phyloP scores from a whole-genome alignment of 345 rosid genomes.

The Populus nigra region DNA sequence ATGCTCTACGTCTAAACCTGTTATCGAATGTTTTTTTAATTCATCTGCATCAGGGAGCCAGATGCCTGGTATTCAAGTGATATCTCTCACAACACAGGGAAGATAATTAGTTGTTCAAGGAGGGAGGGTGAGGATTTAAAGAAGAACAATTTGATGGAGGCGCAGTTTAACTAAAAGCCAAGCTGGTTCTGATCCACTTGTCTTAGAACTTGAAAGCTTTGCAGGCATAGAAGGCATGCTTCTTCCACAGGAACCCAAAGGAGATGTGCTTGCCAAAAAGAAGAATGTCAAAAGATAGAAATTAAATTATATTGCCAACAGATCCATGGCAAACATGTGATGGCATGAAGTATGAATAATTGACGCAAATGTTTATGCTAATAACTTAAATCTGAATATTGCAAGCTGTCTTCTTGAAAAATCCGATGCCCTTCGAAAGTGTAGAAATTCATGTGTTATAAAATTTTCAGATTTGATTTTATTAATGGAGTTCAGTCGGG shows the following conservation, averaged over 20 bases:
- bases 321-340: neutral
- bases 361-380: neutral
- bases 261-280: neutral
- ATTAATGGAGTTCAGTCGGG: neutral
- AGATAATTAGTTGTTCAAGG: neutral
- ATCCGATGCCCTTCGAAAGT: neutral
- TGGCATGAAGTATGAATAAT: neutral
- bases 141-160: neutral
- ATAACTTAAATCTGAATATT: neutral
- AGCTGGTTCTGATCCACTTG: neutral
- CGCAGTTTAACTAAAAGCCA: neutral
- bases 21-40: neutral
- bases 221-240: neutral
- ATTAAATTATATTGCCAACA: neutral
- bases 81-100: too few relatives aligned
- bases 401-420: neutral
- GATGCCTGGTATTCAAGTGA: neutral
- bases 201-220: neutral
- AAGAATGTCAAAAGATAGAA: neutral
- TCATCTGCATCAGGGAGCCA: neutral
- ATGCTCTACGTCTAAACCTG: neutral
- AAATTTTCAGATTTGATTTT: neutral
- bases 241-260: neutral
- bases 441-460: neutral
- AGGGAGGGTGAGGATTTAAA: neutral